These are phyloP conservation scores for Wolfiporia cocos DNA, from an alignment of 1,284 basidiomycete species.

Conservation along the genomic window DNA sequence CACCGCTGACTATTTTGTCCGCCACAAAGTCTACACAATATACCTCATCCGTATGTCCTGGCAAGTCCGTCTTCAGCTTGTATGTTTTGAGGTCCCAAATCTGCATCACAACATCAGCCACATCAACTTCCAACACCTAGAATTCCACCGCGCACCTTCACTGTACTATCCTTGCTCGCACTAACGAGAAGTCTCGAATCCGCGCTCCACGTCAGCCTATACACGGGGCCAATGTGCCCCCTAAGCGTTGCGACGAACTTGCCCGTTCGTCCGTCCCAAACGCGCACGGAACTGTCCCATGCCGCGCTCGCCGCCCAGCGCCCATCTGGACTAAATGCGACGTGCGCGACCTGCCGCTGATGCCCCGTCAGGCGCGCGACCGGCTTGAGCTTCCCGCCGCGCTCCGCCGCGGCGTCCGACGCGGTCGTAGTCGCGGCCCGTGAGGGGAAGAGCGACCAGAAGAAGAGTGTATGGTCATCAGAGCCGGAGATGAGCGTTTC, in stretches of 20 bases:
- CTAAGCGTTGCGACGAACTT: slow-evolving; percentile 90
- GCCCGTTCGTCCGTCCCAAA: slow-evolving; percentile 93
- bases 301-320: slow-evolving; percentile 87
- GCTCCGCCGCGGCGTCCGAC: slow-evolving; percentile 25
- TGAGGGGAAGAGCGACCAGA: slow-evolving; percentile 77
- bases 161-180: slow-evolving; percentile 92
- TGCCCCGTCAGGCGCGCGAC: slow-evolving; percentile 88
- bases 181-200: slow-evolving; percentile 90
- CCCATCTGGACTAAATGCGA: slow-evolving; percentile 94
- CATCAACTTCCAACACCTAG: background rate
- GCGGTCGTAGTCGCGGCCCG: slow-evolving; percentile 30
- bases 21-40: slow-evolving; percentile 99
- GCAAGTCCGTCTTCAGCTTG: slow-evolving; percentile 90
- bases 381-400: slow-evolving; percentile 71
- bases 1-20: slow-evolving; percentile 96
- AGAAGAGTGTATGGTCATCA: slow-evolving; percentile 92
- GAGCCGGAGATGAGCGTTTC: slow-evolving; percentile 92
- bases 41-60: slow-evolving; percentile 96
- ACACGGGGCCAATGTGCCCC: slow-evolving; percentile 93
- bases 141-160: slow-evolving; percentile 64
- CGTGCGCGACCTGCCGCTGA: slow-evolving; percentile 94
- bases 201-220: slow-evolving; percentile 91
- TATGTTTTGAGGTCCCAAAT: slow-evolving; percentile 95
- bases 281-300: slow-evolving; percentile 87
- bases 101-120: slow-evolving; percentile 31